Base-by-base conservation (phyloP, 2,329 filamentous ascomycete species). In the Neonectria coccinea region DNA sequence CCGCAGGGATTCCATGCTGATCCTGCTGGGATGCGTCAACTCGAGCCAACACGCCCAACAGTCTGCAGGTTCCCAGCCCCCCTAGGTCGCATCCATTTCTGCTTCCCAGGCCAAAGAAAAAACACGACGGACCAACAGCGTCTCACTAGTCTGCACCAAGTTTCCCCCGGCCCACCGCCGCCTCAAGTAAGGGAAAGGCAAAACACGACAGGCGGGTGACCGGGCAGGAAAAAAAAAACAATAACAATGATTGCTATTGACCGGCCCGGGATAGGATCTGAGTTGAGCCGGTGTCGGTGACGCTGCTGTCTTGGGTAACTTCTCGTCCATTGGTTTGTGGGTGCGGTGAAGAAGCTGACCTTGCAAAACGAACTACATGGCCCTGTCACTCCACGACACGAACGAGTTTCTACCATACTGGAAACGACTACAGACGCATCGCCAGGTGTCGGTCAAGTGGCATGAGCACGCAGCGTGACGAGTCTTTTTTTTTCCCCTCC, bases 1-100 rank as follows among this genome's bases (percentile, higher is more conserved):
- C 16, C 16, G 39, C 64, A 68, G 62, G 67, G 67, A 63, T 68
- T 54, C n/a, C 22, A 59, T 59, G 61, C 67, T 72, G 63, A 67
- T 71, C 66, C 50, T 65, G 45, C 70, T 62, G 45, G 60, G 64
- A 53, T 64, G 50, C 51, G 56, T 45, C 45, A 56, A 51, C 25
- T 61, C 53, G 67, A 72, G 67, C 69, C 67, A 65, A 67, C 61
- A 64, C 3, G 16, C 16, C 39, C n/a, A 42, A 42, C 39, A 42
- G 36, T 63, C 67, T 70, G 67, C 67, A 70, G 61, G 60, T 65
- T 69, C 64, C 67, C 59, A 72, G 55, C 67, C 70, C 69, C 71
- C 70, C 69, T 72, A 60, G 70, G 56, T 65, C 59, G 63, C 45
- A 67, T 64, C 61, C 58, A 57, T 59, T 39, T 57, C 47, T 59